A percentile compares a stretch with the other conserved stretches of the same genome.
phyloP scores from a whole-genome alignment of 169 alveolate genomes.

The Theileria annulata region DNA sequence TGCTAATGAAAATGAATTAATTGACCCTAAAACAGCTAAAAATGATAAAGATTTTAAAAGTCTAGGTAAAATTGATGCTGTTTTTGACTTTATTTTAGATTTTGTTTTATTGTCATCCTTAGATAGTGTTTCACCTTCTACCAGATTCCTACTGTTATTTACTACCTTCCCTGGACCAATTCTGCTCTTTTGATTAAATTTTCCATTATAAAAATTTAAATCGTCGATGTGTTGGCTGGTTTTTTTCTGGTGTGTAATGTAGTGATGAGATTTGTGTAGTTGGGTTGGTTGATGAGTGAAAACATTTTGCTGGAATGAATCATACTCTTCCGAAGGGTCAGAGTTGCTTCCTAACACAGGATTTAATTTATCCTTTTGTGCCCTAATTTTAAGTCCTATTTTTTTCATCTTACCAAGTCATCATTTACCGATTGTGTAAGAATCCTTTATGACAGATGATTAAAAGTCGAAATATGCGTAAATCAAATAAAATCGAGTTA shows the following conservation, averaged over 20 bases:
- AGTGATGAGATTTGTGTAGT: neutral
- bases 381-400: neutral
- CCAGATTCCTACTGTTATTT: neutral
- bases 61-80: neutral
- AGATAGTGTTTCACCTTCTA: neutral
- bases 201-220: neutral
- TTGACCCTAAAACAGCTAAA: neutral
- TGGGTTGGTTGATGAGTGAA: neutral
- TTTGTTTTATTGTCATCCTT: neutral
- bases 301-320: conserved; percentile 1
- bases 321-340: conserved; percentile 2
- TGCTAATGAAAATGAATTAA: neutral
- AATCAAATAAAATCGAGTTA: neutral
- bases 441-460: neutral
- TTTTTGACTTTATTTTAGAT: neutral
- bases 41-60: conserved; percentile 4
- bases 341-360: neutral
- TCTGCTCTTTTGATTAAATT: neutral
- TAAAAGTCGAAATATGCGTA: neutral
- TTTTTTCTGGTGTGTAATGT: neutral
- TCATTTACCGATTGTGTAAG: neutral
- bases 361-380: neutral
- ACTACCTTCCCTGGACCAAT: neutral
- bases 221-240: neutral
- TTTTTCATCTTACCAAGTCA: conserved; percentile 3